Base-by-base conservation (phyloP, 1,139 yeast species). In the Scheffersomyces titani region DNA sequence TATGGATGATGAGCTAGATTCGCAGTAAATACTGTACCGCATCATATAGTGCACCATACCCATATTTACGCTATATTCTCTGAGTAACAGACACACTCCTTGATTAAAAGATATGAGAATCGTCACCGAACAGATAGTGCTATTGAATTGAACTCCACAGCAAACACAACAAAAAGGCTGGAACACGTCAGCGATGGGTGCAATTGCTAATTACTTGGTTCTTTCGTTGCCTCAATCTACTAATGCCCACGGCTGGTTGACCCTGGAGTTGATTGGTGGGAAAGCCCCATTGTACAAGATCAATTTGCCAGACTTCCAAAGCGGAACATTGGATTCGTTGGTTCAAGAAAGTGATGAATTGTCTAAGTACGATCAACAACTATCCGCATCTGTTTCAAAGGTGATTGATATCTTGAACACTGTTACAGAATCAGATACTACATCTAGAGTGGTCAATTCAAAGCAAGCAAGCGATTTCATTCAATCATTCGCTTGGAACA, bases 291-390 rank as follows among this genome's bases (percentile, higher is more conserved):
- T 82, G 51, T 69, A 73, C 57, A 75, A 76, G 56, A 84, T 90
- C 60, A 77, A 79, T 49, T 80, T 92, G 54, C 99, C 98, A n/a
- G 87, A 83, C 62, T 93, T 94, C 74, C 96, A 94, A 74, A 91
- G 94, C 63, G 98, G 98, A 45, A 93, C 98, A 3, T 82, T 94
- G 69, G 99, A 96, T 74, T 88, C 93, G 48, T 82, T 94, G 60
- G 96, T 94, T 55, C 87, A 89, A 66, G 94, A 92, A 73, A 87
- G 94, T 70, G 99, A 96, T 67, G 98, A 93, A 69, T 81, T 96
- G 59, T 78, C 85, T 52, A 92, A 92, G 71, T 77, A 89, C 56
- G 99, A 94, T 73, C 77, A 78, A 30, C 96, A 91, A 72, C 82
- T 93, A 68, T 84, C 82, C 53, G 76, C 81, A 16, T 83, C 96